These are phyloP conservation scores for Nelumbo lutea DNA, from an alignment of 164 flowering plant genomes.

Conservation along the genomic window DNA sequence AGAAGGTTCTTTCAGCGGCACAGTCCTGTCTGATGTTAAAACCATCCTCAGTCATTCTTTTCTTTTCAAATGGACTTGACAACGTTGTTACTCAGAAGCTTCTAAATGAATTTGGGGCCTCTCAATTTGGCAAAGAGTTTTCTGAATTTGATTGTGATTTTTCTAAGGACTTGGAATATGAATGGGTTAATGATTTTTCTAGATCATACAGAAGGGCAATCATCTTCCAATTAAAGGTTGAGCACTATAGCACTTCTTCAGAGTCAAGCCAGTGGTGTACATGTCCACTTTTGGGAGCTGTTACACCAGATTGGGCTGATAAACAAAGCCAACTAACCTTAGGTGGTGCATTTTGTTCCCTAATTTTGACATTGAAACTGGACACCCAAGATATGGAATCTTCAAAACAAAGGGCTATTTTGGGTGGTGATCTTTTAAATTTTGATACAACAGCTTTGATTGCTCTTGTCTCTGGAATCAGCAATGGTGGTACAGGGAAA, in stretches of 20 bases:
- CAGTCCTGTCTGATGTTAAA: conserved; percentile 29
- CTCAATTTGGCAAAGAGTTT: conserved; percentile 29
- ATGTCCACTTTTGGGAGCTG: conserved; percentile 6
- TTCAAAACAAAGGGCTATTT: conserved; percentile 14
- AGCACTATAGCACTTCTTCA: conserved; percentile 2
- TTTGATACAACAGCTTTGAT: conserved; percentile 92
- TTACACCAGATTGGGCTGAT: conserved; percentile 5
- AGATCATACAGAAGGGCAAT: conserved; percentile 45
- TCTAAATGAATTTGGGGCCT: conserved; percentile 47
- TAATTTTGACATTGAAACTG: conserved; percentile 39
- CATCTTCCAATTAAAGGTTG: conserved; percentile 46
- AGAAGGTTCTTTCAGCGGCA: conserved; percentile 49
- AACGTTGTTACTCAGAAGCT: conserved; percentile 28
- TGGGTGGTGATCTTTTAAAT: conserved; percentile 42
- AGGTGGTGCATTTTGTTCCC: conserved; percentile 36
- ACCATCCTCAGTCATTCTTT: conserved; percentile 62
- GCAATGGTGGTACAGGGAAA: conserved; percentile 62
- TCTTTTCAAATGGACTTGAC: conserved; percentile 67
- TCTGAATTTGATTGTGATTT: conserved; percentile 27
- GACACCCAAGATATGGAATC: conserved; percentile 13
- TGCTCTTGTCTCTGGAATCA: conserved; percentile 87
- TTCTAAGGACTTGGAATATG: conserved; percentile 44
- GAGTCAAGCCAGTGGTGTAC: conserved; percentile 9
- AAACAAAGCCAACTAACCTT: conserved; percentile 1
- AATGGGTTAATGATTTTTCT: conserved; percentile 45